A percentile compares a stretch with the other conserved stretches of the same genome.
phyloP scores from a whole-genome alignment of 2,329 filamentous ascomycete species.

The Sporothrix humicola region DNA sequence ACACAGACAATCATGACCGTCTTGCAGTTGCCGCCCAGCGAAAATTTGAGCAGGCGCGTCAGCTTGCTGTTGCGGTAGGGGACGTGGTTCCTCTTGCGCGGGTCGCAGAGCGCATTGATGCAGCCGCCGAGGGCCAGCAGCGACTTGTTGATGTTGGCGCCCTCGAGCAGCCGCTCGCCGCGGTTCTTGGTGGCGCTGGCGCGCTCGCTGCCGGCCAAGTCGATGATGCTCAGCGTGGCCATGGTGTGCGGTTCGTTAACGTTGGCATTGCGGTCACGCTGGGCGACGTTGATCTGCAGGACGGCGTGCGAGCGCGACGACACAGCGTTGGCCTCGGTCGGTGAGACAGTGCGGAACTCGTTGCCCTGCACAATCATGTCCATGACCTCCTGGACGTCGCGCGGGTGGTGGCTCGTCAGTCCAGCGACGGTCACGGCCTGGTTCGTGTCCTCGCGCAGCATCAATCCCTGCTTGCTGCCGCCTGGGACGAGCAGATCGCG shows the following conservation, averaged over 20 bases:
- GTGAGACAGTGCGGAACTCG: constrained; percentile 91
- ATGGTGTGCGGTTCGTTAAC: constrained; percentile 96
- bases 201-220: constrained; percentile 92
- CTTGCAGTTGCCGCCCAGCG: constrained; percentile 95
- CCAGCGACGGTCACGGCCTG: constrained; percentile 90
- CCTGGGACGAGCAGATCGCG: constrained; percentile 89
- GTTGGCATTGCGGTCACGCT: constrained; percentile 90
- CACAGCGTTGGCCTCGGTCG: constrained; percentile 95
- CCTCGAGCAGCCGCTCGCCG: constrained; percentile 87
- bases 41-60: constrained; percentile 94
- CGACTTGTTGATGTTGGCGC: constrained; percentile 99
- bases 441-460: constrained; percentile 93
- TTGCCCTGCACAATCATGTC: constrained; percentile 98
- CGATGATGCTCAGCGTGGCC: constrained; percentile 97
- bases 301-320: constrained; percentile 97
- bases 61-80: constrained; percentile 98
- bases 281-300: constrained; percentile 92
- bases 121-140: constrained; percentile 92
- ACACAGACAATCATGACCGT: constrained; percentile 99
- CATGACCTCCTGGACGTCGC: constrained; percentile 96
- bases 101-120: constrained; percentile 97
- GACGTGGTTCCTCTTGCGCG: constrained; percentile 88
- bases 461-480: constrained; percentile 80
- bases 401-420: constrained; percentile 87
- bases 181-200: constrained; percentile 97